These are phyloP conservation scores for Choanephora cucurbitarum DNA, from an alignment of 371 early-diverging fungal species.

Conservation along the genomic window DNA sequence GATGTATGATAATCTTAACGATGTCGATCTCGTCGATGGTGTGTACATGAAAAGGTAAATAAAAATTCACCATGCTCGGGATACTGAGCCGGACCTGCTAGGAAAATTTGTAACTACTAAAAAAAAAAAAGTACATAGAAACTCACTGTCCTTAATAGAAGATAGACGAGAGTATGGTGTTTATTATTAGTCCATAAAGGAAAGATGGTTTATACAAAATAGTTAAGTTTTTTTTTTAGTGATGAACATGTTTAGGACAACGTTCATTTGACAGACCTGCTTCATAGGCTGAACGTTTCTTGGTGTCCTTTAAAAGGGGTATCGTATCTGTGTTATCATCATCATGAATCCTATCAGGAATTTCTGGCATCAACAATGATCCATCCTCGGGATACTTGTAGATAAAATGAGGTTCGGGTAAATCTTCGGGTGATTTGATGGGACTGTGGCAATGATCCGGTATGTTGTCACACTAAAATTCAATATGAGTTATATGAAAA, in stretches of 20 bases:
- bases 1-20: neutral
- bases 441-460: slow-evolving; percentile 16
- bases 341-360: slow-evolving; percentile 24
- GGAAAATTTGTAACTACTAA: slow-evolving; percentile 1
- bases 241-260: neutral
- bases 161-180: too few species aligned
- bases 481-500: too few species aligned
- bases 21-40: neutral
- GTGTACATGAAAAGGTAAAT: slow-evolving; percentile 3
- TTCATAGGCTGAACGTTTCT: slow-evolving; percentile 8
- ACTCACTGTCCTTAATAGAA: slow-evolving; percentile 4
- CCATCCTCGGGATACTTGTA: slow-evolving; percentile 53
- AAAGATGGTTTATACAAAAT: too few species aligned
- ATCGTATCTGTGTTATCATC: neutral
- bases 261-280: neutral
- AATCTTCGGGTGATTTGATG: slow-evolving; percentile 26
- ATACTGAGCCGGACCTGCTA: neutral
- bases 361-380: slow-evolving; percentile 43
- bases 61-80: slow-evolving; percentile 4
- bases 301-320: neutral
- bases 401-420: slow-evolving; percentile 19
- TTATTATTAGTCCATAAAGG: too few species aligned
- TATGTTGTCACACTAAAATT: slow-evolving; percentile 10
- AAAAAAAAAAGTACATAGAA: neutral
- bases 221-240: neutral